Evolutionary conservation across 306 rosid genomes (phyloP).

Genomic region (Vicia sativa): DNA sequence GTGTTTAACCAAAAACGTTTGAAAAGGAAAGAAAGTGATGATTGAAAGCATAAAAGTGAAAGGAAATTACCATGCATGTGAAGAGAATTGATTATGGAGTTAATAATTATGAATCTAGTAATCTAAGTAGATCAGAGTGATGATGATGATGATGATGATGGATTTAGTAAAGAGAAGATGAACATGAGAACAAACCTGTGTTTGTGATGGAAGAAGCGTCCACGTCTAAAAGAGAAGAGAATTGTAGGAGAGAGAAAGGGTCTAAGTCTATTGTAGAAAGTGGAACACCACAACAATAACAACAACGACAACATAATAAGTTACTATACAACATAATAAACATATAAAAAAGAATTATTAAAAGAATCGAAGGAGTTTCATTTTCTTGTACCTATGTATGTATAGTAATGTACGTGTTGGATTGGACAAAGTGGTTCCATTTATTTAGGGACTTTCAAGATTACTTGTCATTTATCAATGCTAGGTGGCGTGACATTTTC

Average conservation of each 20-base stretch:
- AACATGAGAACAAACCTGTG: conserved; percentile 40
- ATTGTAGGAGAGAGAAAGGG: not conserved
- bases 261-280: conserved; percentile 1
- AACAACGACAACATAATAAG: not conserved
- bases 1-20: not conserved
- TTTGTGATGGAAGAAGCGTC: conserved; percentile 35
- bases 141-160: conserved; percentile 21
- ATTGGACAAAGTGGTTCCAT: conserved; percentile 25
- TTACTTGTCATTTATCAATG: not conserved
- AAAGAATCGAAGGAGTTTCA: conserved; percentile 5
- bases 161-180: not conserved
- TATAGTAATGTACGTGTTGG: conserved; percentile 17
- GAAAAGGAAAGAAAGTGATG: conserved; percentile 28
- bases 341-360: conserved; percentile 6
- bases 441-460: conserved; percentile 17
- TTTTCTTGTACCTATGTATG: not conserved
- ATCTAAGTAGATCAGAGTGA: conserved; percentile 37
- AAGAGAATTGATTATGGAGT: not conserved
- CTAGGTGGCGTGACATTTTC: not conserved
- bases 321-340: not conserved
- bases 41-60: not conserved
- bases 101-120: not conserved
- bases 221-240: conserved; percentile 35
- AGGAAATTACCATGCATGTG: conserved; percentile 2
- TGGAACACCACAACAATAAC: not conserved